phyloP scores from a whole-genome alignment of 208 protist genomes.

The Crithidia sp. region DNA sequence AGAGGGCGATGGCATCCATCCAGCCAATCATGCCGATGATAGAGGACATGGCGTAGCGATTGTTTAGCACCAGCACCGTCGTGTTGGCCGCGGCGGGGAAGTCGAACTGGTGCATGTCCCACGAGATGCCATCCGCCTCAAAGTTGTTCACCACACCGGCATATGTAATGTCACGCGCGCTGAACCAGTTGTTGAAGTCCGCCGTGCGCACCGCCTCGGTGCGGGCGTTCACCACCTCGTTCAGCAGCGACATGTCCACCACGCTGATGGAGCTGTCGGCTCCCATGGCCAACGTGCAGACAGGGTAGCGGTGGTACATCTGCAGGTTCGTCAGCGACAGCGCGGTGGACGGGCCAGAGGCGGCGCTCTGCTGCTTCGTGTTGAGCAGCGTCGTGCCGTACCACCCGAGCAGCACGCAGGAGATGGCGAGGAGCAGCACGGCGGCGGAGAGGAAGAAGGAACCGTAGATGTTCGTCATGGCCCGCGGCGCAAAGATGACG shows the following conservation, averaged over 20 bases:
- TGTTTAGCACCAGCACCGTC: constrained; percentile 63
- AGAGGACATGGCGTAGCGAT: constrained; percentile 47
- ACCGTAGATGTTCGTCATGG: constrained; percentile 51
- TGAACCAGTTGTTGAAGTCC: constrained; percentile 76
- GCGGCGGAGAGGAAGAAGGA: constrained; percentile 50
- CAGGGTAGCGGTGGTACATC: constrained; percentile 75
- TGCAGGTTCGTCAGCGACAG: constrained; percentile 20
- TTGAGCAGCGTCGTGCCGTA: constrained; percentile 57
- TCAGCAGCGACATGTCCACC: constrained; percentile 60
- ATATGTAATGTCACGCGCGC: constrained; percentile 43
- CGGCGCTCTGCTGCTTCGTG: constrained; percentile 40
- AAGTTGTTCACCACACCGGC: constrained; percentile 35
- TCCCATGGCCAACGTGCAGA: constrained; percentile 55
- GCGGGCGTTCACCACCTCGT: constrained; percentile 47
- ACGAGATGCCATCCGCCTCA: constrained; percentile 31
- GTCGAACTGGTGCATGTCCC: constrained; percentile 53
- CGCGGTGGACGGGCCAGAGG: constrained; percentile 15
- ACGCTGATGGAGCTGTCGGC: constrained; percentile 42
- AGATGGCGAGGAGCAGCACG: constrained; percentile 46
- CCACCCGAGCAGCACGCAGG: constrained; percentile 70
- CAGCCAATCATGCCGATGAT: constrained; percentile 63
- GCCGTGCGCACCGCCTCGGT: constrained; percentile 13
- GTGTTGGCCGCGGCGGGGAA: constrained; percentile 31
- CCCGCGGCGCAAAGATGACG: constrained; percentile 46
- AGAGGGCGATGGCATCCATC: constrained; percentile 68